Base-by-base conservation (phyloP, 108 stramenopile species). In the Skeletonema marinoi region DNA sequence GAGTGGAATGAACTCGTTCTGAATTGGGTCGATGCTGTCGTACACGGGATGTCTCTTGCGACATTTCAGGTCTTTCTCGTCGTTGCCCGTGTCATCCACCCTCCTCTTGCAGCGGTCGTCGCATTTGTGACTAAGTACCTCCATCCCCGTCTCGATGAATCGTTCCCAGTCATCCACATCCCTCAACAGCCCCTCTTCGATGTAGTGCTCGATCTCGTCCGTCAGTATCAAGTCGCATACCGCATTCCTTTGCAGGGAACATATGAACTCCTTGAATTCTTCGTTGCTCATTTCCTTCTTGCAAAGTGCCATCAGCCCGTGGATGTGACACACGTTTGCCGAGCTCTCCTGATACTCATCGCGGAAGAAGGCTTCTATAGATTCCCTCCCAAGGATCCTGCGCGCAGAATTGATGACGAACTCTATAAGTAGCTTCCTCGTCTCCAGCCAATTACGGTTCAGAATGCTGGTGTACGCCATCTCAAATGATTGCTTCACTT, bases 261-360 rank as follows among this genome's bases (percentile, higher is more conserved):
- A 36, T 1, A 73, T 60, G 46, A 51, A 50, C 11, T 46, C 50
- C 4, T 19, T 21, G 32, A 73, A 64, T 30, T 58, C 74, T 30
- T 74, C 54, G 19, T 66, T 7, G 3, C 36, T 32, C 64, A 74
- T 58, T 4, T 19, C 54, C 8, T 35, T 31, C 60, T 48, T 44
- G 4, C 32, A n/a, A 2, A 74, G 19, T 14, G 32, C 32, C 30
- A 74, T 5, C 13, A 74, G 16, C 6, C 61, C 74, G 31, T 74
- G 74, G 29, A 74, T 74, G 32, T 74, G 74, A 66, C 31, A 38
- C 51, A 74, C 39, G 32, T 74, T 74, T 29, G 48, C 74, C 3
- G 64, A 38, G n/a, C 25, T 30, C 14, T 56, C 65, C 38, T 74
- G 74, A 36, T 66, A 74, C 50, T 74, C 74, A 30, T 74, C 50